Conservation (phyloP, 2,329 filamentous ascomycete species). For the Colletotrichum sp. region DNA sequence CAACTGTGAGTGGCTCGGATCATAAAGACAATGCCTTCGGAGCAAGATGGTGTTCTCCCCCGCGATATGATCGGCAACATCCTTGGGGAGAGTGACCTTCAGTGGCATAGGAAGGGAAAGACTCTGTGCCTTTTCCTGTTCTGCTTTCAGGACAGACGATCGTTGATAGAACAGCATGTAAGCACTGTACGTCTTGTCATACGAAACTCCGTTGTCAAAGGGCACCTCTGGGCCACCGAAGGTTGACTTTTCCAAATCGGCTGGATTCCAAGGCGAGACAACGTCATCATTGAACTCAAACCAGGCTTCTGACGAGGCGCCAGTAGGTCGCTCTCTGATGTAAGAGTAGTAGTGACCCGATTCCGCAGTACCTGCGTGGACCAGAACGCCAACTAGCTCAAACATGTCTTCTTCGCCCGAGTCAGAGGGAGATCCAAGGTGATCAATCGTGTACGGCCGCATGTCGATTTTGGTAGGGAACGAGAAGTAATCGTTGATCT, state of each 20-base stretch:
- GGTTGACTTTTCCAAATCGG: slow-evolving; percentile 74
- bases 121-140: slow-evolving; percentile 51
- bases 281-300: slow-evolving; percentile 94
- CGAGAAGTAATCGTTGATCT: slow-evolving; percentile 94
- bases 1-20: slow-evolving; percentile 72
- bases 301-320: slow-evolving; percentile 64
- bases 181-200: slow-evolving; percentile 80
- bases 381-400: slow-evolving; percentile 91
- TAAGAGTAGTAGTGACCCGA: slow-evolving; percentile 98
- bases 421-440: slow-evolving; percentile 69
- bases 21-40: slow-evolving; percentile 79
- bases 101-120: slow-evolving; percentile 41
- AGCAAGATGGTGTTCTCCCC: slow-evolving; percentile 76
- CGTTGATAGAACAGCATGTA: slow-evolving; percentile 99
- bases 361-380: slow-evolving; percentile 91
- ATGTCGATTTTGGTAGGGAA: slow-evolving; percentile 88
- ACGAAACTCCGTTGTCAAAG: slow-evolving; percentile 51
- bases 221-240: slow-evolving; percentile 73
- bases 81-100: slow-evolving; percentile 48
- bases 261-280: slow-evolving; percentile 77
- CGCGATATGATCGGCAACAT: slow-evolving; percentile 64
- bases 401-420: slow-evolving; percentile 75
- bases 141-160: slow-evolving; percentile 64
- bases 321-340: slow-evolving; percentile 76
- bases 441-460: slow-evolving; percentile 86